Conservation (phyloP, 202 grass and related monocot genomes). For the Zizania palustris region DNA sequence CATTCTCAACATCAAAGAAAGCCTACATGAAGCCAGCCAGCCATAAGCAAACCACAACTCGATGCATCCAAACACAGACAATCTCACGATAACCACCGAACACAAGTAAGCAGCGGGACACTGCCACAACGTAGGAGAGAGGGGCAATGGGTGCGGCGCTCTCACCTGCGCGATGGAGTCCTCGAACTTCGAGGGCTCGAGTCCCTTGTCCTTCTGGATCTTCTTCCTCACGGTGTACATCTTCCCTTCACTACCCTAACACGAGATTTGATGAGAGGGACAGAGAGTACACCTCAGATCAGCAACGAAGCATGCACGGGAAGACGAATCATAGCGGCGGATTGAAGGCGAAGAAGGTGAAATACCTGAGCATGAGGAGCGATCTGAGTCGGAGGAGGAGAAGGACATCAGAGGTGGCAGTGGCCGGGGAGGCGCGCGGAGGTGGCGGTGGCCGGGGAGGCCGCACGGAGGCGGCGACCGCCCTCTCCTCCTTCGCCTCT, state of each 20-base stretch:
- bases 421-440: too few relatives aligned
- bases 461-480: too few relatives aligned
- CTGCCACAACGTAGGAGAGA: too few relatives aligned
- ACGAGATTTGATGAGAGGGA: background rate
- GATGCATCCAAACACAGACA: background rate
- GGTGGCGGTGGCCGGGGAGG: too few relatives aligned
- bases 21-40: constrained; percentile 19
- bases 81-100: background rate
- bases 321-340: too few relatives aligned
- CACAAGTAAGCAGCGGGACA: background rate
- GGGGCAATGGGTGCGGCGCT: background rate
- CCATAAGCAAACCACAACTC: background rate
- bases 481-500: too few relatives aligned
- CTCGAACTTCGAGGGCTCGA: constrained; percentile 72
- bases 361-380: constrained; percentile 37
- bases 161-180: constrained; percentile 69
- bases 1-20: constrained; percentile 81
- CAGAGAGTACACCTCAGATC: background rate
- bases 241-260: constrained; percentile 35
- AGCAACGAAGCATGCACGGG: too few relatives aligned
- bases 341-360: background rate
- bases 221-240: constrained; percentile 84
- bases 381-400: too few relatives aligned
- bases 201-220: constrained; percentile 85
- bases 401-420: too few relatives aligned